Evolutionary conservation across 495 filamentous ascomycete genomes (phyloP), one percentile per base, ranked within the genome.

Genomic region (Penicillium soppii): DNA sequence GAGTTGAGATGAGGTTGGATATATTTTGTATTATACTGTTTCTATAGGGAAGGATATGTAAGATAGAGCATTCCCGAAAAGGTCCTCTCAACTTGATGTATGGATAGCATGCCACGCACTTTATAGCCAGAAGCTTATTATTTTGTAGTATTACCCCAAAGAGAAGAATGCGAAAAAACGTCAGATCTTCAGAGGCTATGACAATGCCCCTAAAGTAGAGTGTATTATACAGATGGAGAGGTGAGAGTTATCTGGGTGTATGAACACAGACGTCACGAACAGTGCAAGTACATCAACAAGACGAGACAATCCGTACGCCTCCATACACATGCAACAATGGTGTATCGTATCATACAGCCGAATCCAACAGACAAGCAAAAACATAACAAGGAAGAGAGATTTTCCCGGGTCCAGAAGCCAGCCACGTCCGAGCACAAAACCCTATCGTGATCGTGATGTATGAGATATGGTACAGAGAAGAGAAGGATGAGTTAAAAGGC

Each of bases 1-100:
- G 89, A 97, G 67, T 70, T 98, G 57, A 78, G 94, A 68, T 92
- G 56, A 73, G 30, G 7, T 46, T 12, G 19, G 37, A 42, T 37
- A 19, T 59, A 51, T 50, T 51, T 44, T 51, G 58, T 62, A 59
- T 23, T 38, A 49, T 48, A 40, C 30, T 48, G 50, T 47, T 42
- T 50, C 19, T 30, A 26, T 50, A 50, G 36, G 8, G 21, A 10
- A 43, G 48, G 37, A 42, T 33, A 10, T 65, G 62, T 59, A 59
- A 43, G 41, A 55, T 57, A 65, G 43, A 10, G 47, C 26, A 47
- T 52, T 47, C 36, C 39, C 43, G 43, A 30, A 32, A 35, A 10
- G 26, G 19, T 22, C 13, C 4, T n/a, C 21, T 3, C 19, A 4
- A 5, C 21, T 47, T 13, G 21, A 52, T 21, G 2, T 13, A 52